Percentiles rank a stretch among this genome's conserved stretches.
These are phyloP conservation scores for Trichoderma virens DNA, from an alignment of 495 filamentous ascomycete genomes.

Conservation along the genomic window DNA sequence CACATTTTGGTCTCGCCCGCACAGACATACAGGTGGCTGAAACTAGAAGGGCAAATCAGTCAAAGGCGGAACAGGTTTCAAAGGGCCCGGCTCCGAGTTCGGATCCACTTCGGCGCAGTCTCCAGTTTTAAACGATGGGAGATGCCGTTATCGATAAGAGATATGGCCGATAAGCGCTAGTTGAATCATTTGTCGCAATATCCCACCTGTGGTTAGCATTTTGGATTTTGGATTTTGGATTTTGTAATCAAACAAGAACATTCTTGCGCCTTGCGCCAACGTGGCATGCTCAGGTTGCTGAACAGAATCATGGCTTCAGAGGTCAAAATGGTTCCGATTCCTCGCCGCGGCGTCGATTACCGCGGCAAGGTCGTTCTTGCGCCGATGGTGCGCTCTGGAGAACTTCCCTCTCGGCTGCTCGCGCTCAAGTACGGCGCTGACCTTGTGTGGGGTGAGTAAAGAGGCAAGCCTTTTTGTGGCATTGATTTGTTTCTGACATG, in stretches of 20 bases:
- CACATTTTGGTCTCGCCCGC: not conserved
- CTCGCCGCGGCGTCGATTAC: constrained; percentile 84
- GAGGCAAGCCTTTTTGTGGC: not conserved
- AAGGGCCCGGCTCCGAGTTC: not conserved
- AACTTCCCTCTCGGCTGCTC: constrained; percentile 79
- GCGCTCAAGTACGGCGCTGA: constrained; percentile 93
- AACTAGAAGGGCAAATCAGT: not conserved
- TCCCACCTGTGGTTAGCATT: constrained; percentile 3
- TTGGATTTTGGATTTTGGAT: not conserved
- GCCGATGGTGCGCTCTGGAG: constrained; percentile 94
- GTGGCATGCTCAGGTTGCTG: constrained; percentile 9
- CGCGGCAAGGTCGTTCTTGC: constrained; percentile 88
- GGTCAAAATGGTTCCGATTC: constrained; percentile 67
- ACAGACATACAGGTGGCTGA: not conserved
- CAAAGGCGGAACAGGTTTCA: not conserved
- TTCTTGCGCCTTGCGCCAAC: not conserved
- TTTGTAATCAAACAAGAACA: not conserved
- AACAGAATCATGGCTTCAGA: constrained; percentile 46
- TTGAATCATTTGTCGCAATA: not conserved
- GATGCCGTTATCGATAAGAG: constrained; percentile 1
- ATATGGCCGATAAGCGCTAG: constrained; percentile 2
- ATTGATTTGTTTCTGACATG: not conserved
- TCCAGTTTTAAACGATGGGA: not conserved
- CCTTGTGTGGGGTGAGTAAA: constrained; percentile 73
- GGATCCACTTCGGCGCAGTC: not conserved